Conservation (phyloP, 169 alveolate genomes). For the Miamiensis avidus region DNA sequence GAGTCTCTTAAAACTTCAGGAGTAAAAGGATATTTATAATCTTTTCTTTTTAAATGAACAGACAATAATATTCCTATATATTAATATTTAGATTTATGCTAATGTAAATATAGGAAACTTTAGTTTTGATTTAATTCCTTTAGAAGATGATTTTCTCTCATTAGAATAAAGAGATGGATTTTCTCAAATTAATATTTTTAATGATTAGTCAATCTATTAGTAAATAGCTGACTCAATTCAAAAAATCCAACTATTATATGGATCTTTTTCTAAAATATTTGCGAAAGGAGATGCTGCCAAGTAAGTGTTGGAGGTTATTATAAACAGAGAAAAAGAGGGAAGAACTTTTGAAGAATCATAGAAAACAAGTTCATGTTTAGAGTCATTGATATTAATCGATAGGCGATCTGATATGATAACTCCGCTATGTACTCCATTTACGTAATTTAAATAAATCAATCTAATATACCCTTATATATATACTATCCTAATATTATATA, state of each 20-base stretch:
- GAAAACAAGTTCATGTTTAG: neutral
- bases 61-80: too few species aligned
- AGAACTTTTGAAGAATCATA: neutral
- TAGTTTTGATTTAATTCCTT: conserved; percentile 24
- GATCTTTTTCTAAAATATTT: neutral
- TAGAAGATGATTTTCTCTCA: conserved; percentile 5
- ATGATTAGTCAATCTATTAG: neutral
- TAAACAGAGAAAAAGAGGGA: neutral
- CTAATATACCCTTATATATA: too few species aligned
- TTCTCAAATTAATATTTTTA: neutral
- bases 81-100: neutral
- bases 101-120: neutral
- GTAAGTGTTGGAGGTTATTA: neutral
- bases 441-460: neutral
- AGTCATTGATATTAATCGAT: neutral
- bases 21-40: neutral
- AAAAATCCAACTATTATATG: conserved; percentile 6
- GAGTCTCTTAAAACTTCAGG: neutral
- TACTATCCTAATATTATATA: too few species aligned
- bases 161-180: neutral
- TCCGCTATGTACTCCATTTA: neutral
- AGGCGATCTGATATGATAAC: neutral
- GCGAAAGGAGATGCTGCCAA: conserved; percentile 18
- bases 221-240: conserved; percentile 6
- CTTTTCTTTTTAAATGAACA: too few species aligned